Conservation (phyloP, 805 yeast species). For the Yamadazyma sp. region DNA sequence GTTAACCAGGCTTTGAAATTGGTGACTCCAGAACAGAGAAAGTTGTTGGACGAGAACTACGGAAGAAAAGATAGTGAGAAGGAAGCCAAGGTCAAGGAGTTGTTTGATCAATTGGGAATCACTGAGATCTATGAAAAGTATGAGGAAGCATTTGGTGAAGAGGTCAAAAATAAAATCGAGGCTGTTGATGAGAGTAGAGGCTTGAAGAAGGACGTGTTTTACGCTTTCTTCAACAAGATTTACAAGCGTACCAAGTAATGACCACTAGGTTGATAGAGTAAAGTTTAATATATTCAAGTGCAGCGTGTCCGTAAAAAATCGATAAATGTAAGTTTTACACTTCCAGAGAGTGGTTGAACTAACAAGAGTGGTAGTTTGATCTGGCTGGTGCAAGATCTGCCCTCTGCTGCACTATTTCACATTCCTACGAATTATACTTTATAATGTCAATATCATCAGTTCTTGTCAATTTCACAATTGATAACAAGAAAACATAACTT, state of each 20-base stretch:
- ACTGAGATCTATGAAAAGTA: constrained; percentile 71
- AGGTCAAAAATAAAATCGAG: constrained; percentile 65
- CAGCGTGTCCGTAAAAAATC: too few relatives aligned
- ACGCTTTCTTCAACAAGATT: constrained; percentile 82
- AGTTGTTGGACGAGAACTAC: constrained; percentile 79
- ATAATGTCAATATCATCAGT: too few relatives aligned
- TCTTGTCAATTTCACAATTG: too few relatives aligned
- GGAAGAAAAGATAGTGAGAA: constrained; percentile 73
- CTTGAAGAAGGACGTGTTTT: constrained; percentile 83
- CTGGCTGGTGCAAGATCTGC: too few relatives aligned
- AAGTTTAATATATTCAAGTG: too few relatives aligned
- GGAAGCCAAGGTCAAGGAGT: constrained; percentile 68
- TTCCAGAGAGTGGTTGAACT: too few relatives aligned
- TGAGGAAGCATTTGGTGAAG: constrained; percentile 73
- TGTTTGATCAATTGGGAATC: constrained; percentile 73
- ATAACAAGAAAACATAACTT: too few relatives aligned
- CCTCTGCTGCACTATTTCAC: too few relatives aligned
- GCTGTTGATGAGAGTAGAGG: constrained; percentile 86
- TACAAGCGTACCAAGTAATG: constrained; percentile 86
- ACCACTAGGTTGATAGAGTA: too few relatives aligned
- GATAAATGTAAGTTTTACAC: too few relatives aligned
- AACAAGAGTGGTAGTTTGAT: too few relatives aligned
- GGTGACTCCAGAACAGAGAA: constrained; percentile 79
- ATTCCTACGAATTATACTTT: too few relatives aligned
- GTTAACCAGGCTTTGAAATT: constrained; percentile 86